Evolutionary conservation across 805 yeast species (phyloP), one percentile per base, ranked within the genome.

Genomic region (Danielozyma ontarioensis): DNA sequence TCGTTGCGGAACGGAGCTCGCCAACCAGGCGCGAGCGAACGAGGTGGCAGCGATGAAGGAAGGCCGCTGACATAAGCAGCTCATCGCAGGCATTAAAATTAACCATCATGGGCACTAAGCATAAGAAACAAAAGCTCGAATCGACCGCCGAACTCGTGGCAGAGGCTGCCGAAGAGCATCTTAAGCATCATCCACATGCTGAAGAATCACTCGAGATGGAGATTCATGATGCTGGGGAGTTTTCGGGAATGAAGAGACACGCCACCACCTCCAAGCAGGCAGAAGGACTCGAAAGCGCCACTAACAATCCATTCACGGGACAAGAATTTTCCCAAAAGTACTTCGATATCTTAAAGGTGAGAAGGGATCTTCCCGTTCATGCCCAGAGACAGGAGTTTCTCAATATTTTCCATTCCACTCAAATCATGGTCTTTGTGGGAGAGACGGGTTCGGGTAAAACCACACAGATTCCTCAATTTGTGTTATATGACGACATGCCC

Each of bases 381-480:
- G 78, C 88, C 18, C 96, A 93, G 62, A 74, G 97, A 55, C 83
- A 78, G 33, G 95, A 90, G 61, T 93, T 93, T 57, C 71, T 93
- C 37, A 70, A 73, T 43, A 78, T 85, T 37, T 93, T 83, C 62
- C 97, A 90, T 42, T 64, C 73, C 14, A 79, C 90, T 25, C 98
- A 90, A 62, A 84, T 90, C 55, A 83, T 93, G 94, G 97, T 90
- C 24, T 87, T 93, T 60, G 97, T 93, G 33, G 98, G 98, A 69
- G 98, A 90, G 58, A 90, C 98, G 4, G 98, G 98, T 67, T 87
- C 96, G 19, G 98, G 98, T 76, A 90, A 90, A 62, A 90, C 97
- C 17, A 90, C 98, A 1, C 98, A 90, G 65, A 89, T 90, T 42
- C 97, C 98, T 3, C 98, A 90, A 62, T 93, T 89, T 62, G 96